Evolutionary conservation across 78 protist genomes (phyloP).

Genomic region (Monosiga brevicollis): DNA sequence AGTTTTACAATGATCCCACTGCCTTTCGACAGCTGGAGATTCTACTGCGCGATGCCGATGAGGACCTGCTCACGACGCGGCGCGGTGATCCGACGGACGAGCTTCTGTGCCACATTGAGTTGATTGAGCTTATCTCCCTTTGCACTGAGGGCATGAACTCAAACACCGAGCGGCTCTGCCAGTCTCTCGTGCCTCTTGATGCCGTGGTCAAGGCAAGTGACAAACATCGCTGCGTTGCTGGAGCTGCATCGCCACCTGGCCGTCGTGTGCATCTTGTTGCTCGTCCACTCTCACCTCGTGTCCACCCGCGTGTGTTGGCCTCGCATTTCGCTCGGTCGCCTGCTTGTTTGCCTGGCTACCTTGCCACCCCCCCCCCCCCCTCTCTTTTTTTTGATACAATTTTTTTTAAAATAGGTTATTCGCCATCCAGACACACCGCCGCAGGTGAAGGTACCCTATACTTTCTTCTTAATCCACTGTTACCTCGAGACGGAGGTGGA

Average conservation of each 20-base stretch:
- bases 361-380: too few relatives aligned
- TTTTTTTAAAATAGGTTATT: too few relatives aligned
- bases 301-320: background rate
- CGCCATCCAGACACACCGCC: background rate
- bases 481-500: conserved; percentile 23
- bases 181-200: conserved; percentile 8
- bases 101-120: conserved; percentile 7
- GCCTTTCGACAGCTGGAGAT: background rate
- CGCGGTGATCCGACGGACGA: background rate
- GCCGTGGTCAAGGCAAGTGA: conserved; percentile 1
- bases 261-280: background rate
- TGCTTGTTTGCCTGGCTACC: too few relatives aligned
- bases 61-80: background rate
- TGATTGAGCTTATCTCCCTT: conserved; percentile 7
- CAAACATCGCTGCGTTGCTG: background rate
- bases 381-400: too few relatives aligned
- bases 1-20: conserved; percentile 8
- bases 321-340: too few relatives aligned
- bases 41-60: background rate
- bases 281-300: background rate
- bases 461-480: conserved; percentile 4
- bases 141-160: conserved; percentile 23
- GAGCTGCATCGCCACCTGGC: background rate
- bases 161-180: conserved; percentile 20
- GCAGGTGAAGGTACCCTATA: conserved; percentile 15